Evolutionary conservation across 441 rosid genomes (phyloP).

Genomic region (Croton laevigatus): DNA sequence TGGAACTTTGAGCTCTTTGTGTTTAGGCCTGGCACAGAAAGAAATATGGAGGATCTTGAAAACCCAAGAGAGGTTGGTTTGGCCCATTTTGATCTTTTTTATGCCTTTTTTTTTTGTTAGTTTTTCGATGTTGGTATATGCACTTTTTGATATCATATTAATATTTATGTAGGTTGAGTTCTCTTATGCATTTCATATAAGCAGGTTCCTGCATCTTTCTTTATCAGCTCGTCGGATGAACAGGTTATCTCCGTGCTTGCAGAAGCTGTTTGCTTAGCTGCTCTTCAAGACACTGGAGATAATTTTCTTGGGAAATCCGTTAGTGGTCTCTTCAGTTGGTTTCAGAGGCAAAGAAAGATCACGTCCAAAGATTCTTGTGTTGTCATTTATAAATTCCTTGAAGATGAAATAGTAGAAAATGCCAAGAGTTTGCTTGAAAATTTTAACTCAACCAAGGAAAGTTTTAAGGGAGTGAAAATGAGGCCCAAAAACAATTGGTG

Average conservation of each 20-base stretch:
- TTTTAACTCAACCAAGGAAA: slow-evolving; percentile 42
- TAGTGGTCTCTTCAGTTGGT: slow-evolving; percentile 43
- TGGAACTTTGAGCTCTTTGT: slow-evolving; percentile 72
- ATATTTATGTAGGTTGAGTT: slow-evolving; percentile 51
- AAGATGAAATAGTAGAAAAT: slow-evolving; percentile 60
- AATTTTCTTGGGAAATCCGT: slow-evolving; percentile 33
- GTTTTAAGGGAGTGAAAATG: slow-evolving; percentile 23
- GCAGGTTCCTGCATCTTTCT: slow-evolving; percentile 72
- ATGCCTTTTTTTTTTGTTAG: neutral
- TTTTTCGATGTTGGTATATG: slow-evolving; percentile 12
- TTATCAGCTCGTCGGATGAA: slow-evolving; percentile 61
- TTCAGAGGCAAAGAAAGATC: slow-evolving; percentile 37
- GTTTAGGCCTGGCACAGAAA: slow-evolving; percentile 61
- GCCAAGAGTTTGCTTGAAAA: slow-evolving; percentile 48
- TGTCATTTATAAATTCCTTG: slow-evolving; percentile 44
- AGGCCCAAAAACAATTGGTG: slow-evolving; percentile 53
- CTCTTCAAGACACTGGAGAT: slow-evolving; percentile 63
- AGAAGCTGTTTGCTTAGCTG: slow-evolving; percentile 60
- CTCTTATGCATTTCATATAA: slow-evolving; percentile 53
- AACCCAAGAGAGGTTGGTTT: slow-evolving; percentile 73
- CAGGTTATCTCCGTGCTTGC: slow-evolving; percentile 61
- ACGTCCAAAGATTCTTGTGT: slow-evolving; percentile 63
- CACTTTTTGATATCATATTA: slow-evolving; percentile 36
- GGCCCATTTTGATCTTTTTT: slow-evolving; percentile 18
- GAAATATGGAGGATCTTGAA: slow-evolving; percentile 66